A percentile compares a stretch with the other conserved stretches of the same genome.
Evolutionary conservation across 2,329 filamentous ascomycete species (phyloP).

Genomic region (Talaromyces sp.): DNA sequence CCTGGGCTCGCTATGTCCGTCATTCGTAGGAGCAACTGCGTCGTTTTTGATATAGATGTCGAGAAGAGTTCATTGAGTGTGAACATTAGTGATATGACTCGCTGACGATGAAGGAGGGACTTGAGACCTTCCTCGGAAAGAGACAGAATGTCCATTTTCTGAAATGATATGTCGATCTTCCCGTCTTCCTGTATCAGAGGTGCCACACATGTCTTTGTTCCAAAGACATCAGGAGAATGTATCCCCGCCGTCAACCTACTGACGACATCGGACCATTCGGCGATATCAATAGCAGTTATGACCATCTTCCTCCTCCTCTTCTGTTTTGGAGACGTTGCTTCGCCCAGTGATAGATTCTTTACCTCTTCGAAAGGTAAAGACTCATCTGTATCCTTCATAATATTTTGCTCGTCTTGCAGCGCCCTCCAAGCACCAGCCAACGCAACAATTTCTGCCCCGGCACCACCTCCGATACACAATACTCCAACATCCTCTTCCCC

Average conservation of each 20-base stretch:
- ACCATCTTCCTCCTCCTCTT: conserved; percentile 26
- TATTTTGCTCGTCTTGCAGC: conserved; percentile 23
- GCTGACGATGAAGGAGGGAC: conserved; percentile 28
- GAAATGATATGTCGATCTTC: conserved; percentile 40
- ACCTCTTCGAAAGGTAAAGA: not conserved
- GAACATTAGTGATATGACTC: conserved; percentile 81
- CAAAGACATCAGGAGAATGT: conserved; percentile 34
- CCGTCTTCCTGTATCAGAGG: conserved; percentile 26
- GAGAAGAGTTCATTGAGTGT: conserved; percentile 95
- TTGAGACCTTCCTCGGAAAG: conserved; percentile 39
- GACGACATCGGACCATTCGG: conserved; percentile 68
- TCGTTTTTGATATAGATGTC: conserved; percentile 69
- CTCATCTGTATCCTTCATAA: not conserved
- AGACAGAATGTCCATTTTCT: conserved; percentile 51
- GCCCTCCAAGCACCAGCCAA: conserved; percentile 53
- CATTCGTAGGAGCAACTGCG: conserved; percentile 68
- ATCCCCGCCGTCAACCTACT: conserved; percentile 57
- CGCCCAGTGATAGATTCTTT: not conserved
- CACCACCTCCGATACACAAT: conserved; percentile 62
- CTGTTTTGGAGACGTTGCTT: not conserved
- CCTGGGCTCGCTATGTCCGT: conserved; percentile 57
- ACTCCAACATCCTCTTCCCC: conserved; percentile 32
- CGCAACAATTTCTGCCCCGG: conserved; percentile 65
- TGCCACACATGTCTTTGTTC: conserved; percentile 28
- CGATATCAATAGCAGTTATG: conserved; percentile 74